Evolutionary conservation across 2,329 filamentous ascomycete species (phyloP), one percentile per base, ranked within the genome.

Genomic region (Dothistroma septosporum): DNA sequence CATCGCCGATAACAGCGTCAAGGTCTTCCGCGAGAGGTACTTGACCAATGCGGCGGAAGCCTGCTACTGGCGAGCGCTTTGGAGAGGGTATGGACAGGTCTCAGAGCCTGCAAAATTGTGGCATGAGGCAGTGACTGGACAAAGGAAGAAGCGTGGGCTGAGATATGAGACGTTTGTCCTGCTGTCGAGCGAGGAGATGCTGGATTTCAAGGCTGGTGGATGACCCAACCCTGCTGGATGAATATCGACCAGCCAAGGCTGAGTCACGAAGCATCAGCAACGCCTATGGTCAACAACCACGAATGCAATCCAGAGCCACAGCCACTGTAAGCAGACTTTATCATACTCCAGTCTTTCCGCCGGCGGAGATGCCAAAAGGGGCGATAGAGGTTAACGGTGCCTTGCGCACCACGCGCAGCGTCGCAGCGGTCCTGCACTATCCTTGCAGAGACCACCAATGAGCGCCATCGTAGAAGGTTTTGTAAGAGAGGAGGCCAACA

Each of bases 1-100:
- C 10, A 70, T 72, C 10, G 70, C 70, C 10, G 63, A 70, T 22
- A 71, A 70, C 61, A 67, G 65, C 9, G 63, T 66, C 4, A 55
- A 54, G 21, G 65, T 62, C 5, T 73, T 74, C 49, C 60, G 70
- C 5, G 69, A 72, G 22, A 59, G 68, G 5, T 73, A 73, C 50
- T 52, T 70, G 8, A 74, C 68, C 2, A 65, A 67, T 8, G 72
- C 72, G 4, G 72, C 72, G 19, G 59, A 66, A 48, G 60, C 62
- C 4, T 66, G 64, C 47, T 76, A 76, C 0, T 66, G 62, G 64
- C 54, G 66, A 46, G 61, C 59, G n/a, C 61, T 68, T 12, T 61
- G 56, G 53, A 46, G 53, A 33, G 63, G 61, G 9, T 68, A 66
- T 53, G 58, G 62, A 2, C 44, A 21, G 16, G 61, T 68, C 24